A percentile compares a stretch with the other conserved stretches of the same genome.
phyloP scores from a whole-genome alignment of 495 filamentous ascomycete genomes.

The Aspergillus hancockii region DNA sequence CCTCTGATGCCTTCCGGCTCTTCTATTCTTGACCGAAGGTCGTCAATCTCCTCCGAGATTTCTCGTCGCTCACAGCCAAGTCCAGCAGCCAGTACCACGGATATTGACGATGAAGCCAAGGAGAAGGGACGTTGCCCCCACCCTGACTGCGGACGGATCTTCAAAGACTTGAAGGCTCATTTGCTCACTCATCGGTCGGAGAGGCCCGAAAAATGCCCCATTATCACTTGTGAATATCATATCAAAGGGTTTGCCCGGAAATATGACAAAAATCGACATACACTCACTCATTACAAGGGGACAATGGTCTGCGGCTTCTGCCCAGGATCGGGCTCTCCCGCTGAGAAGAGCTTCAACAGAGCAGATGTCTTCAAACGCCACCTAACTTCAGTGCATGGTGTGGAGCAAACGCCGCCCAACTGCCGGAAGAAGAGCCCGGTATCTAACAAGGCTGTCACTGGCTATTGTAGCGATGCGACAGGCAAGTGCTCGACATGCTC shows the following conservation, averaged over 20 bases:
- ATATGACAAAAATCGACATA: slow-evolving; percentile 99
- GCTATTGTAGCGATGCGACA: slow-evolving; percentile 71
- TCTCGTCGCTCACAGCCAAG: slow-evolving; percentile 58
- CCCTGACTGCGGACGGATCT: slow-evolving; percentile 83
- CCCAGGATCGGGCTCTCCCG: slow-evolving; percentile 84
- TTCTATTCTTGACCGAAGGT: slow-evolving; percentile 46
- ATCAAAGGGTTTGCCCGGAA: slow-evolving; percentile 94
- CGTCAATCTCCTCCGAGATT: slow-evolving; percentile 57
- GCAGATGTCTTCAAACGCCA: slow-evolving; percentile 99
- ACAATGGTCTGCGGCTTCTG: slow-evolving; percentile 99
- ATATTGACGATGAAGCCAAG: slow-evolving; percentile 62
- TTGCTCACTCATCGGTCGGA: slow-evolving; percentile 95
- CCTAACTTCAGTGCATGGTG: slow-evolving; percentile 87
- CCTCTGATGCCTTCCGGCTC: slow-evolving; percentile 40
- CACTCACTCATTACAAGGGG: slow-evolving; percentile 97
- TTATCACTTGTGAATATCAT: slow-evolving; percentile 91
- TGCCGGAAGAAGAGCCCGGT: slow-evolving; percentile 80
- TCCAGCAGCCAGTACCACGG: slow-evolving; percentile 50
- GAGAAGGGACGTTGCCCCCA: slow-evolving; percentile 77
- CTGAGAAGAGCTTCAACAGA: slow-evolving; percentile 97
- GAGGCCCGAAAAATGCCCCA: slow-evolving; percentile 95
- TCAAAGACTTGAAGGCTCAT: slow-evolving; percentile 93
- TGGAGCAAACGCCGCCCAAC: slow-evolving; percentile 95
- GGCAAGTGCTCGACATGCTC: slow-evolving; percentile 98
- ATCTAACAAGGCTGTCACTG: slow-evolving; percentile 54